phyloP scores from a whole-genome alignment of 192 early-diverging fungal genomes.

The Coemansia javaensis region DNA sequence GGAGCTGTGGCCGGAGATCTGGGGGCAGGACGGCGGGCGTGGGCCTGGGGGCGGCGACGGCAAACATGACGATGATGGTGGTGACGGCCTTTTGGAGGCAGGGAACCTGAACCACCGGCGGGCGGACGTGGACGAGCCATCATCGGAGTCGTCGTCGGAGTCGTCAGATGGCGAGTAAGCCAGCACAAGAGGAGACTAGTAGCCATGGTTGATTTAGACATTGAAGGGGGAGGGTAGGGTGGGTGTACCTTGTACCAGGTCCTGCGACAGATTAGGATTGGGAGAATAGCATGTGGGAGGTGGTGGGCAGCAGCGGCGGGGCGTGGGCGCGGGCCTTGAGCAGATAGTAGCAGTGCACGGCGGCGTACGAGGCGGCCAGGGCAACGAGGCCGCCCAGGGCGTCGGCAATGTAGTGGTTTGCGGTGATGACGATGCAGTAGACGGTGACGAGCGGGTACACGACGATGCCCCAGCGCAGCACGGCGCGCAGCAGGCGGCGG shows the following conservation, averaged over 20 bases:
- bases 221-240: no score
- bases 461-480: conserved; percentile 43
- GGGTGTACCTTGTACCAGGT: no score
- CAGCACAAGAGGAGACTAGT: no score
- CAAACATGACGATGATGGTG: not conserved
- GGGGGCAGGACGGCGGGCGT: conserved; percentile 1
- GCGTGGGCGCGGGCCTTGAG: conserved; percentile 22
- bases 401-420: conserved; percentile 48
- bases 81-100: conserved; percentile 1
- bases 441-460: conserved; percentile 44
- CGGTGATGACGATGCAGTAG: conserved; percentile 51
- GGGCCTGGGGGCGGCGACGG: not conserved
- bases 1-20: conserved; percentile 12
- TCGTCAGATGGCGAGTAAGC: no score
- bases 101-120: conserved; percentile 12
- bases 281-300: no score
- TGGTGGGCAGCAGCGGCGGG: no score
- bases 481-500: conserved; percentile 37
- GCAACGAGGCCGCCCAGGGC: conserved; percentile 40
- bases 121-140: not conserved
- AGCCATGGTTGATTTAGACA: no score
- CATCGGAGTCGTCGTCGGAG: no score
- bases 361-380: conserved; percentile 43
- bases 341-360: conserved; percentile 34
- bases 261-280: no score